Base-by-base conservation (phyloP, 2,329 filamentous ascomycete species). In the Mycosphaerella sp. region DNA sequence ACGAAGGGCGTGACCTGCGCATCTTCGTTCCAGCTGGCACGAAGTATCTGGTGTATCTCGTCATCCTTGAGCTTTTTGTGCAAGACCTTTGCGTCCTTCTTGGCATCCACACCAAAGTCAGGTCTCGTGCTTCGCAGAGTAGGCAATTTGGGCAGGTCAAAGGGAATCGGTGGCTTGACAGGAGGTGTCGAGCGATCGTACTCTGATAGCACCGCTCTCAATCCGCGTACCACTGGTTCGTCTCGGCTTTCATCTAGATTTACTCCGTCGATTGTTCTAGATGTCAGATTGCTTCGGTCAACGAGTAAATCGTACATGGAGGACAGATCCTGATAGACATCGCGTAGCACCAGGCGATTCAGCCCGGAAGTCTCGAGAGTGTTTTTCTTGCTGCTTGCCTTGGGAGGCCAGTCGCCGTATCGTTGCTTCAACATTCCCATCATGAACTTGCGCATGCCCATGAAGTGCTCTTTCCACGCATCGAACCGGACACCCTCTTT, bases 381-480 rank as follows among this genome's bases (percentile, higher is more conserved):
- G 67, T 95, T 95, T 79, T 95, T 95, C 78, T 95, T 95, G 63
- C 84, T 92, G 64, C 81, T 86, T 1, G 90, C 89, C 69, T 93
- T 95, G 7, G 93, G 92, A 2, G 93, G 91, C 92, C 92, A 88
- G 31, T 83, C 78, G n/a, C 84, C 84, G 64, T 84, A 85, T 45
- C 80, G 78, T 47, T 78, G 70, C 59, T 84, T 82, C 66, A 84
- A 95, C 69, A 90, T 85, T 59, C 78, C 75, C 48, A 90, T 75
- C 14, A 85, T 80, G 67, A 90, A 89, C 39, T 82, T 81, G 39
- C 89, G 80, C 77, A 91, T 89, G 53, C 81, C 82, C 55, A 80
- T 73, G 67, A 92, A 97, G 2, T 84, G 80, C 14, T 77, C 76
- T 64, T 82, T 86, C 92, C 93, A 97, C 29, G 81, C 79, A 69